phyloP scores from a whole-genome alignment of 768 basidiomycete species.

The Leccinum aurantiacum region DNA sequence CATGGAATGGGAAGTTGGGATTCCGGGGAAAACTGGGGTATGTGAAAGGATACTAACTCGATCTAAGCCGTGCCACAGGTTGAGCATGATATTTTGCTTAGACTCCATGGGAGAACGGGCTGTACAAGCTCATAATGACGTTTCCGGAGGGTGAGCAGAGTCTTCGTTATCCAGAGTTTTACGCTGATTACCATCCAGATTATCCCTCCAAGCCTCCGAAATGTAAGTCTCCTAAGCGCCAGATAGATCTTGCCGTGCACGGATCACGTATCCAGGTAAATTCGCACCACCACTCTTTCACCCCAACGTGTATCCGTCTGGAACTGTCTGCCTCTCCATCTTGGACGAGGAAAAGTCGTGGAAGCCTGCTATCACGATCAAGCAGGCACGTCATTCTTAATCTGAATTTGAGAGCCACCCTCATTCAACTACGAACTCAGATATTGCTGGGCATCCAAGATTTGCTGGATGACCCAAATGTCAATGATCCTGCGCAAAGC shows the following conservation, averaged over 20 bases:
- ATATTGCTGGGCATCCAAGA: constrained; percentile 96
- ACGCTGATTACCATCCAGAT: constrained; percentile 46
- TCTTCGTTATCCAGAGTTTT: not conserved
- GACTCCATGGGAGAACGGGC: constrained; percentile 97
- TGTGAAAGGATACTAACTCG: constrained; percentile 34
- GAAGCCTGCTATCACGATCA: constrained; percentile 99
- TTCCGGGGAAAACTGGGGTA: constrained; percentile 89
- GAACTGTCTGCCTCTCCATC: constrained; percentile 97
- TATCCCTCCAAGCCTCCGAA: constrained; percentile 96
- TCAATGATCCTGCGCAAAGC: constrained; percentile 96
- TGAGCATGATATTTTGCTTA: constrained; percentile 35
- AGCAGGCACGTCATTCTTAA: constrained; percentile 64
- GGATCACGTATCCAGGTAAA: constrained; percentile 65
- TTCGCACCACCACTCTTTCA: constrained; percentile 95
- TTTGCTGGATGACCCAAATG: constrained; percentile 91
- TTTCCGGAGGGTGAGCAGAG: constrained; percentile 85
- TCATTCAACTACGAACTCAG: constrained; percentile 40
- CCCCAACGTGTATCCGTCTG: constrained; percentile 98
- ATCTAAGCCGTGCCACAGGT: constrained; percentile 10
- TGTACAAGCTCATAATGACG: constrained; percentile 89
- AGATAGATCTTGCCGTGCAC: not conserved
- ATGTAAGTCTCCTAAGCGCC: constrained; percentile 50
- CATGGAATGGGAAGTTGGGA: constrained; percentile 98
- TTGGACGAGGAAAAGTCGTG: constrained; percentile 98
- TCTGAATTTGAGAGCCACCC: not conserved